Conservation (phyloP, 345 rosid genomes). For the Hevea brasiliensis region DNA sequence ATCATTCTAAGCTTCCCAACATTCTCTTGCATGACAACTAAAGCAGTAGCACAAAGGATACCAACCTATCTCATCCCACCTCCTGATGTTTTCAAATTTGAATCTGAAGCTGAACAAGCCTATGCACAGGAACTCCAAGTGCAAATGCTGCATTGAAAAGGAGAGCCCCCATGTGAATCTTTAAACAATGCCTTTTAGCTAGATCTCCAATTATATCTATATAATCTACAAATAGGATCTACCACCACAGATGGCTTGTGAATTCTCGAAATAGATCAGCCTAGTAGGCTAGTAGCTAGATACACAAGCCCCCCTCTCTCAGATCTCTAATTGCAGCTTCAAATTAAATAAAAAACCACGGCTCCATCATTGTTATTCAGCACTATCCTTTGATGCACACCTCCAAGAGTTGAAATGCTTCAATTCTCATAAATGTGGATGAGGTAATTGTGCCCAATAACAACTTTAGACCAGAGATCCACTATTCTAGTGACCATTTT, state of each 20-base stretch:
- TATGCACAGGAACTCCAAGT: constrained; percentile 74
- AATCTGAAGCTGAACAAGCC: constrained; percentile 90
- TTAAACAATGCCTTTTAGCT: constrained; percentile 76
- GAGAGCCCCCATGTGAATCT: constrained; percentile 96
- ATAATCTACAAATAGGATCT: constrained; percentile 66
- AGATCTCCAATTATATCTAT: constrained; percentile 69
- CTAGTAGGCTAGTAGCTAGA: constrained; percentile 87
- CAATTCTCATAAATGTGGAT: constrained; percentile 84
- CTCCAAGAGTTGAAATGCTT: constrained; percentile 79
- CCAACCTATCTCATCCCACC: constrained; percentile 97
- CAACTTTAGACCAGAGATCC: constrained; percentile 90
- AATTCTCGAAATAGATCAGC: constrained; percentile 87
- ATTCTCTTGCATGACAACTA: constrained; percentile 70
- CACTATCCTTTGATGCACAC: constrained; percentile 82
- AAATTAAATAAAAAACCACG: constrained; percentile 61
- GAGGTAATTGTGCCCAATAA: constrained; percentile 82
- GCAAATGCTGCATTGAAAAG: constrained; percentile 90
- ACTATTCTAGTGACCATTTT: constrained; percentile 67
- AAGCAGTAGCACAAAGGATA: constrained; percentile 77
- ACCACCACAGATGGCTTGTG: constrained; percentile 95
- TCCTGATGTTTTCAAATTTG: constrained; percentile 87
- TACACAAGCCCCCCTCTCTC: constrained; percentile 59
- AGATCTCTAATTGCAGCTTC: constrained; percentile 80
- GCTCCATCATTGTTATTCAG: constrained; percentile 83
- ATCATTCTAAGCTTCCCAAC: constrained; percentile 63